Evolutionary conservation across 495 filamentous ascomycete species (phyloP), one percentile per base, ranked within the genome.

Genomic region (Penicillium cosmopolitanum): DNA sequence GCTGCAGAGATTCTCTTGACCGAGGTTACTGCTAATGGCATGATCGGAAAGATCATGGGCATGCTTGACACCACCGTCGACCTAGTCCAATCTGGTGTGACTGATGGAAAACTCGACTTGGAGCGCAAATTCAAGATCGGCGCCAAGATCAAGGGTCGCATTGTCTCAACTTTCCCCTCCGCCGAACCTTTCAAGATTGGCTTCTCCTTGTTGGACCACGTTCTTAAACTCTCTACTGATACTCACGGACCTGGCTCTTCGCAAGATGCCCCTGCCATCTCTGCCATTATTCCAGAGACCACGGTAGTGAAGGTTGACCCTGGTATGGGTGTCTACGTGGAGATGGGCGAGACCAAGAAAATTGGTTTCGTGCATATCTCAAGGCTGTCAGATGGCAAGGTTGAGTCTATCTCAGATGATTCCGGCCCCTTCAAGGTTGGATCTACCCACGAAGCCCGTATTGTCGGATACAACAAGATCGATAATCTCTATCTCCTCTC

Each of bases 311-410:
- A 87, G 62, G 90, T 97, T 15, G 88, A 94, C 52, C 79, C 89
- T 19, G 84, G 85, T 12, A 75, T 89, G 55, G 95, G 95, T 38
- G 75, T 97, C 1, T 96, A 94, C 64, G 81, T 94, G 6, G 86
- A 96, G 69, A 76, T 96, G 40, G 91, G 92, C 12, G 79, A 90
- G 10, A 78, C 85, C 42, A 87, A 84, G 33, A 80, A 94, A 44
- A 76, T 86, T 42, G 94, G 92, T 36, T 98, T 95, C 72, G 91
- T 95, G 11, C 95, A 98, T 72, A 96, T 98, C 48, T 98, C 95
- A 0, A 84, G 87, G 56, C 81, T 98, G 55, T 86, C 91, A 35
- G 93, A 98, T 72, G 86, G 85, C 35, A 96, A 91, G 72, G 82
- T 96, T 53, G 95, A 96, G 67, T 83, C 79, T 5, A 80, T 97